These are phyloP conservation scores for Rhodotorula sphaerocarpa DNA, from an alignment of 768 basidiomycete species.

Conservation along the genomic window DNA sequence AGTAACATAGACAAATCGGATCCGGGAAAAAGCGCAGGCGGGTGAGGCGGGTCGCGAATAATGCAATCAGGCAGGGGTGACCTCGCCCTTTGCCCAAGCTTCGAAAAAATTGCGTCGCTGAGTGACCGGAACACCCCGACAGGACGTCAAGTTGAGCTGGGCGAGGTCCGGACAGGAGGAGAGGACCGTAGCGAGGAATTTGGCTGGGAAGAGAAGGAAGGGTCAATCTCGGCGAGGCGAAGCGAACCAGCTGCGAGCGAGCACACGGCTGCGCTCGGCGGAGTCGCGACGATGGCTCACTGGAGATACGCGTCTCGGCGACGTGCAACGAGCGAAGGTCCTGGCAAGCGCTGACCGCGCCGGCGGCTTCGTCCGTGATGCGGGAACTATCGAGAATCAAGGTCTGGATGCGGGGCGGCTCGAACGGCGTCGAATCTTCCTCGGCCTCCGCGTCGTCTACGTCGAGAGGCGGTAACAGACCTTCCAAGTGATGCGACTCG, in stretches of 20 bases:
- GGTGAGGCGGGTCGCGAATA: too few species aligned
- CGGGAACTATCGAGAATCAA: slow-evolving; percentile 33
- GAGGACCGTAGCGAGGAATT: slow-evolving; percentile 31
- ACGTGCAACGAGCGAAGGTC: slow-evolving; percentile 35
- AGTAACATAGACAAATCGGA: neutral
- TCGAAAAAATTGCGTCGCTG: slow-evolving; percentile 38
- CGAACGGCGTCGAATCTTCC: neutral
- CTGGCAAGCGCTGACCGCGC: slow-evolving; percentile 11
- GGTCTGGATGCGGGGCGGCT: slow-evolving; percentile 20
- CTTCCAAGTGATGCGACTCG: slow-evolving; percentile 26
- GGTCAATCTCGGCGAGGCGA: too few species aligned
- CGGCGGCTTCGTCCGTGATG: slow-evolving; percentile 25
- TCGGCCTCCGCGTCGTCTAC: neutral
- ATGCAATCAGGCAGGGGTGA: slow-evolving; percentile 1
- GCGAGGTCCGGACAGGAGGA: slow-evolving; percentile 28
- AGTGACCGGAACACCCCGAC: slow-evolving; percentile 35
- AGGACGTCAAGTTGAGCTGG: slow-evolving; percentile 35
- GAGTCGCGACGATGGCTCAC: too few species aligned
- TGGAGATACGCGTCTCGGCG: slow-evolving; percentile 32
- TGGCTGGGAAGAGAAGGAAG: slow-evolving; percentile 25
- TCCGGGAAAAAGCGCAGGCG: too few species aligned
- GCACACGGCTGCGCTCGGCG: too few species aligned
- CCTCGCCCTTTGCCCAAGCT: slow-evolving; percentile 31
- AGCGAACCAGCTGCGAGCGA: too few species aligned
- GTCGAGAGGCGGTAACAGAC: slow-evolving; percentile 6